These are phyloP conservation scores for Phytophthora pluvialis DNA, from an alignment of 352 stramenopile genomes.

Conservation along the genomic window DNA sequence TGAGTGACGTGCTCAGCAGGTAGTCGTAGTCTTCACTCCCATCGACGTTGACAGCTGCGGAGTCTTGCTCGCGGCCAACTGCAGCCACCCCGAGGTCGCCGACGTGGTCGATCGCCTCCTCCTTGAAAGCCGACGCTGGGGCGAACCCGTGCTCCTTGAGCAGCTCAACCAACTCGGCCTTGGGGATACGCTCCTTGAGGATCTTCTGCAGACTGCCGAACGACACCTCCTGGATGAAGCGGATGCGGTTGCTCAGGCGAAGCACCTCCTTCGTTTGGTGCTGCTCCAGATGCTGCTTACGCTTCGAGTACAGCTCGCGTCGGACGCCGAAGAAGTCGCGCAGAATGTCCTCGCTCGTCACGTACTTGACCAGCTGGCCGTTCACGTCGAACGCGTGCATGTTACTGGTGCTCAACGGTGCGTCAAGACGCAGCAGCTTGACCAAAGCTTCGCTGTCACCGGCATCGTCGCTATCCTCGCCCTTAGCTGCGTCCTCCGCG, in stretches of 20 bases:
- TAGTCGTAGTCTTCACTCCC: constrained; percentile 94
- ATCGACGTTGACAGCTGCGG: constrained; percentile 33
- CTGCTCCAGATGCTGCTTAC: constrained; percentile 83
- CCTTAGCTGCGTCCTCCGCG: constrained; percentile 42
- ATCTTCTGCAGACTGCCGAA: constrained; percentile 92
- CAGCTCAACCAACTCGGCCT: constrained; percentile 59
- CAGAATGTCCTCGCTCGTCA: constrained; percentile 91
- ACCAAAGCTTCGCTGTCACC: constrained; percentile 60
- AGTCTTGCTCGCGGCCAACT: constrained; percentile 26
- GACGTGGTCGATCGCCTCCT: constrained; percentile 41
- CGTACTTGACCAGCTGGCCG: constrained; percentile 93
- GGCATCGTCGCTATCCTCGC: constrained; percentile 24
- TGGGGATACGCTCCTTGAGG: constrained; percentile 76
- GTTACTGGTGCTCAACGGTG: constrained; percentile 95
- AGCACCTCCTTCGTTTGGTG: constrained; percentile 87
- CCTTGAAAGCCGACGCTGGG: constrained; percentile 57
- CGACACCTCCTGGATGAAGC: constrained; percentile 97
- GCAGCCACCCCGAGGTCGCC: constrained; percentile 32
- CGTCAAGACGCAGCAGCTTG: constrained; percentile 95
- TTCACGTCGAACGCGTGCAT: constrained; percentile 97
- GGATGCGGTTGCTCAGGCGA: constrained; percentile 96
- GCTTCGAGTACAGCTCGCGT: constrained; percentile 86
- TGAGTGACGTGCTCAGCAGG: constrained; percentile 98
- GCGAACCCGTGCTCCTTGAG: constrained; percentile 56
- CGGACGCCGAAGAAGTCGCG: constrained; percentile 94